Conservation (phyloP, 768 basidiomycete species). For the Infundibulicybe gibba region DNA sequence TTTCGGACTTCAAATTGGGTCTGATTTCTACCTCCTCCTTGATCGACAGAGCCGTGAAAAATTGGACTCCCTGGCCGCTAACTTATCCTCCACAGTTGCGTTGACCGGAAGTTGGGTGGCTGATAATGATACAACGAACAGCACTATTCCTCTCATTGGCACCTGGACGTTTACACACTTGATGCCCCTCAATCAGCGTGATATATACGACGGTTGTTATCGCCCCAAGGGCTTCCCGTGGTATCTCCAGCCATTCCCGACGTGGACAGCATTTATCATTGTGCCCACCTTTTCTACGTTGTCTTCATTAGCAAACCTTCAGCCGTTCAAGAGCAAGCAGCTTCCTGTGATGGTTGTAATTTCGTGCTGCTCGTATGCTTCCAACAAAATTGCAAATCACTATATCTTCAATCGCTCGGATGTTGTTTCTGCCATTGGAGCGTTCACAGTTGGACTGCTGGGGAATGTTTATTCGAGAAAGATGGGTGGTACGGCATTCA, state of each 20-base stretch:
- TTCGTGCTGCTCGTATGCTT: constrained; percentile 73
- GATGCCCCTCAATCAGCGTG: constrained; percentile 35
- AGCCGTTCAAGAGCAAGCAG: constrained; percentile 69
- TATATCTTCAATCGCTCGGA: constrained; percentile 85
- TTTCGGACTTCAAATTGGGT: constrained; percentile 82
- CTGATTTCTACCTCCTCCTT: constrained; percentile 73
- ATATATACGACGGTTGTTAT: constrained; percentile 67
- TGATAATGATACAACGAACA: constrained; percentile 44
- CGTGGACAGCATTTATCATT: constrained; percentile 72
- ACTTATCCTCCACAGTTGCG: constrained; percentile 41
- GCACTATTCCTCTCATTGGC: constrained; percentile 44
- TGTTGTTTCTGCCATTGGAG: constrained; percentile 81
- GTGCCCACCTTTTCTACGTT: constrained; percentile 73
- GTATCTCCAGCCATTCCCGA: constrained; percentile 81
- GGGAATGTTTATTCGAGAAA: constrained; percentile 81
- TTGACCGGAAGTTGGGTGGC: constrained; percentile 68
- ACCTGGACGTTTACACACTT: constrained; percentile 66
- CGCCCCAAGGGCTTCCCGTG: constrained; percentile 63
- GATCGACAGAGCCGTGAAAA: constrained; percentile 53
- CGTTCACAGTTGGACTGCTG: constrained; percentile 74
- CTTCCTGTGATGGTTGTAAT: constrained; percentile 83
- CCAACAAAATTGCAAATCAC: constrained; percentile 80
- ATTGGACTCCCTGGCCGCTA: constrained; percentile 51
- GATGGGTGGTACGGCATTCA: constrained; percentile 85
- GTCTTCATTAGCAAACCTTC: constrained; percentile 73